phyloP scores from a whole-genome alignment of 179 eudicot species.

The Silene noctiflora region DNA sequence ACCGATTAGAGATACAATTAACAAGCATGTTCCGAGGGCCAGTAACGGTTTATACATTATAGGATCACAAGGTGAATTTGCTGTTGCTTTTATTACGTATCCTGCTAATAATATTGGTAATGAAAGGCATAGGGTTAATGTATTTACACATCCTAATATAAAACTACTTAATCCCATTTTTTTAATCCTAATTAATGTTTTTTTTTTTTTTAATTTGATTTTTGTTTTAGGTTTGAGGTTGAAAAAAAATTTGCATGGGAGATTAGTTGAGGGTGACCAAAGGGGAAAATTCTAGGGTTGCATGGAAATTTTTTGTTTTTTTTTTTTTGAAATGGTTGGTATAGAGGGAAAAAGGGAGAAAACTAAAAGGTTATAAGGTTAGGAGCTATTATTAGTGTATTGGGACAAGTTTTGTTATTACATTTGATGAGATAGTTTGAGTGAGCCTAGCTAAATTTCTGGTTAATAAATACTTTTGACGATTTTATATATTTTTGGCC shows the following conservation, averaged over 20 bases:
- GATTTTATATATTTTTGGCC: too few relatives aligned
- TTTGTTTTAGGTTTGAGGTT: background rate
- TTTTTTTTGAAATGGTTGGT: conserved; percentile 16
- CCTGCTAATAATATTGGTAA: conserved; percentile 36
- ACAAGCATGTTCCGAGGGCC: conserved; percentile 25
- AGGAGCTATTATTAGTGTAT: conserved; percentile 13
- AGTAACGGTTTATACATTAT: conserved; percentile 40
- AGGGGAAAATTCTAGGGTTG: conserved; percentile 7
- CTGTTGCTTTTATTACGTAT: conserved; percentile 21
- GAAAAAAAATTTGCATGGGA: background rate
- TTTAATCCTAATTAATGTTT: too few relatives aligned
- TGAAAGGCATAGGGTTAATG: conserved; percentile 30
- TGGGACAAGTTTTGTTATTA: background rate
- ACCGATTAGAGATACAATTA: conserved; percentile 29
- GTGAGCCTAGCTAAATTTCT: background rate
- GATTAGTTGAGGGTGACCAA: background rate
- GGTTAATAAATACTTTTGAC: too few relatives aligned
- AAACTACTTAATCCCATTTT: conserved; percentile 29
- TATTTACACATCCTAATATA: conserved; percentile 31
- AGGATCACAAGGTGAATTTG: conserved; percentile 42
- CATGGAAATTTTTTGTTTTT: background rate
- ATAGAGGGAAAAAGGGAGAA: conserved; percentile 20
- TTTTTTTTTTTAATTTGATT: background rate
- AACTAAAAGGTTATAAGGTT: conserved; percentile 7
- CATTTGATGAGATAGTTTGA: background rate